Evolutionary conservation across 2,329 filamentous ascomycete species (phyloP).

Genomic region (Colletotrichum coccodes): DNA sequence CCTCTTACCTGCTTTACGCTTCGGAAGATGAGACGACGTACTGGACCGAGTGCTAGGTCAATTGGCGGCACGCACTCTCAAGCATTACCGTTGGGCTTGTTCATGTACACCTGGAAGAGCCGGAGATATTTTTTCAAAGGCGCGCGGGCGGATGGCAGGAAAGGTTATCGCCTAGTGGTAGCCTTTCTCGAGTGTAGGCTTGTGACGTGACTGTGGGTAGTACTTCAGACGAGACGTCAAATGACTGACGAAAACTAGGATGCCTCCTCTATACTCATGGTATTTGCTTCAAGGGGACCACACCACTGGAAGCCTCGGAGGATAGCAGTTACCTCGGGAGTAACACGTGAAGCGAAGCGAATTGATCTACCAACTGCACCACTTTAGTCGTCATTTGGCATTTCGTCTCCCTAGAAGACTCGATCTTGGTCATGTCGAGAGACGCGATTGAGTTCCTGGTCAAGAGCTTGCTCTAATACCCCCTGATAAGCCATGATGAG

Average conservation of each 20-base stretch:
- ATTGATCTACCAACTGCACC: not conserved
- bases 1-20: not conserved
- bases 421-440: no score
- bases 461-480: no score
- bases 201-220: not conserved
- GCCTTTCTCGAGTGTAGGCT: not conserved
- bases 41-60: not conserved
- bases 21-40: not conserved
- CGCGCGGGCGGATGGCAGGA: not conserved
- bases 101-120: no score
- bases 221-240: slow-evolving; percentile 1
- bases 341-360: not conserved
- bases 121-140: no score
- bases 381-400: not conserved
- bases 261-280: not conserved
- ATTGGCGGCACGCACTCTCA: no score
- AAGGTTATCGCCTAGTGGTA: not conserved
- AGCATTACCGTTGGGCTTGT: no score
- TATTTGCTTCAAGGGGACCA: accelerated
- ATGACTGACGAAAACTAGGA: not conserved
- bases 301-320: not conserved
- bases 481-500: not conserved
- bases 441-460: not conserved
- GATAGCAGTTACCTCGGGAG: no score
- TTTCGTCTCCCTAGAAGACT: not conserved